Evolutionary conservation across 2,329 filamentous ascomycete species (phyloP), one percentile per base, ranked within the genome.

Genomic region (Ceratocystis destructans): DNA sequence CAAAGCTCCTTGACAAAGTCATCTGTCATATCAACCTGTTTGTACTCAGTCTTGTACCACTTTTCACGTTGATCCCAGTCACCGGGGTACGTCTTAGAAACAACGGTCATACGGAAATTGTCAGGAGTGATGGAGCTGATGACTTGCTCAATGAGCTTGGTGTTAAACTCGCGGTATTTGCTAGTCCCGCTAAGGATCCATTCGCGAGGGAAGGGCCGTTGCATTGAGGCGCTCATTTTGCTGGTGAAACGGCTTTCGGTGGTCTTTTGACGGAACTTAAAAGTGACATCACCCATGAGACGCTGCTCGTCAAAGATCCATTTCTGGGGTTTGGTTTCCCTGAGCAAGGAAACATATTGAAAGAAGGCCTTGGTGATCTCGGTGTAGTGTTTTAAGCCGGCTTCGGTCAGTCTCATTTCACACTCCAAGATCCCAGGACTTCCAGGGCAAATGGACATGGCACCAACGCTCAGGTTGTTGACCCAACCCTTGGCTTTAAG

Each of bases 31-130:
- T 85, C 87, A 73, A 95, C 88, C 41, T 87, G 82, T 69, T 85
- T 89, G 76, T 96, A 96, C 72, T 97, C 92, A 0, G 94, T 99
- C 7, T 93, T 93, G 71, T 99, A 99, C 94, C 94, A 99, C 73
- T 92, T 90, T 78, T 99, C 94, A 73, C 88, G 95, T 74, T 87
- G 78, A 70, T 95, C 83, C 89, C 90, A 96, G 64, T 84, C 82
- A 0, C 90, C 92, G 0, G 92, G 92, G 70, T 87, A 88, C 7
- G 89, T 87, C 72, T 91, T 89, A 28, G 90, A 93, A 33, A 95
- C 85, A 62, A 97, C 80, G 1, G 85, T 87, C 74, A 96, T 82
- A 37, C 90, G 84, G 77, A 97, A 91, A 73, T 96, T 97, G 73
- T 97, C 92, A 0, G 92, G 89, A 22, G 87, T 82, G 61, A 99